Conservation (phyloP, 1,139 yeast species). For the Geotrichum aggregatum region DNA sequence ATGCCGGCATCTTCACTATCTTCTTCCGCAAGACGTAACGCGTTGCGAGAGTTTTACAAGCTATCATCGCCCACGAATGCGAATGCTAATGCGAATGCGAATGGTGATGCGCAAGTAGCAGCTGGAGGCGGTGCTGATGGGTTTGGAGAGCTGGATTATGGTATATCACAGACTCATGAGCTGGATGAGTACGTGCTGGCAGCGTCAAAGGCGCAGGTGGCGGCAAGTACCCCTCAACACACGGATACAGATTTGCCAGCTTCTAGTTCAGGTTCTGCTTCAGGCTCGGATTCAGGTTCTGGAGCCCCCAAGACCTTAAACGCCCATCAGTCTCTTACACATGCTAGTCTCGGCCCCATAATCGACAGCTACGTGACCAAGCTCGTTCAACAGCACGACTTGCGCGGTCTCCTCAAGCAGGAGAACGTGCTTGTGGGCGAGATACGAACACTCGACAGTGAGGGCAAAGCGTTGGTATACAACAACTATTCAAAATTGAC, state of each 20-base stretch:
- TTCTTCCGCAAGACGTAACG: conserved; percentile 33
- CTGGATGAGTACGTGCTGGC: conserved; percentile 8
- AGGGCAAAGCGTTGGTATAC: conserved; percentile 44
- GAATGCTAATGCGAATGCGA: background rate
- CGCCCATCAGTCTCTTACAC: too few species aligned
- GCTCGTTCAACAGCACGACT: conserved; percentile 29
- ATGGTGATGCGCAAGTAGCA: background rate
- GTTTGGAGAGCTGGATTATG: too few species aligned
- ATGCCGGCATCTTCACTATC: too few species aligned
- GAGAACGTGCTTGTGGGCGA: conserved; percentile 38
- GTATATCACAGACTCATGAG: too few species aligned
- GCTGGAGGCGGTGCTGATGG: conserved; percentile 6
- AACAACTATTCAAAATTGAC: conserved; percentile 44
- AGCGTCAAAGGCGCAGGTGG: background rate
- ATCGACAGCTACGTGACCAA: conserved; percentile 30
- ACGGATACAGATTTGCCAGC: conserved; percentile 23
- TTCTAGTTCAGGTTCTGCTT: too few species aligned
- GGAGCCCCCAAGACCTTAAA: too few species aligned
- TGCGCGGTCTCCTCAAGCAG: conserved; percentile 33
- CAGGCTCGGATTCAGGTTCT: conserved; percentile 22
- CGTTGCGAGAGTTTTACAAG: conserved; percentile 43
- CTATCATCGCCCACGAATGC: conserved; percentile 27
- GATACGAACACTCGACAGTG: conserved; percentile 40
- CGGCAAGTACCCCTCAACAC: too few species aligned
- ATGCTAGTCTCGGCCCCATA: too few species aligned